Percentiles rank a stretch among this genome's conserved stretches.
Conservation (phyloP, 208 protist genomes). For the Leishmania turanica region DNA sequence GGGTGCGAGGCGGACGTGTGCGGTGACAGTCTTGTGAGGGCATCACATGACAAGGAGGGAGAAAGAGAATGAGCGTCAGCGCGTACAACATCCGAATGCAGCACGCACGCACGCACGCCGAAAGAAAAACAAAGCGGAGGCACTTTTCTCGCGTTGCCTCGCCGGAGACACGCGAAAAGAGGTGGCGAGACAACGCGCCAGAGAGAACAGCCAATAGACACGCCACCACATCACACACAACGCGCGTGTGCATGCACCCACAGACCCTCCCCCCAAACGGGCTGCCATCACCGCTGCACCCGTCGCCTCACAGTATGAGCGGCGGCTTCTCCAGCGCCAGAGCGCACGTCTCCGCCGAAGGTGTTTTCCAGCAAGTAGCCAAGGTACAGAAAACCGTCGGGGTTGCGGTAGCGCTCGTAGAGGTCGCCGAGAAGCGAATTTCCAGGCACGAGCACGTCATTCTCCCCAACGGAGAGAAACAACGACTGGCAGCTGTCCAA, state of each 20-base stretch:
- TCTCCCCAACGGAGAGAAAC: conserved; percentile 89
- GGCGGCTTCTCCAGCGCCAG: background rate
- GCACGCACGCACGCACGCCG: background rate
- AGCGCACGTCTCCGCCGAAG: conserved; percentile 51
- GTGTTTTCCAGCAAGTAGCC: conserved; percentile 87
- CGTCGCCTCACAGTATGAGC: background rate
- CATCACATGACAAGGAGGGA: background rate
- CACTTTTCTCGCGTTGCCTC: background rate
- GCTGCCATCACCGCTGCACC: background rate
- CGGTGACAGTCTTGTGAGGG: background rate
- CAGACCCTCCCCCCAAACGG: background rate
- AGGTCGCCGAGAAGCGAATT: conserved; percentile 70
- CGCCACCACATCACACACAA: background rate
- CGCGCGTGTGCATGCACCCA: background rate
- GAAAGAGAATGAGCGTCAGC: background rate
- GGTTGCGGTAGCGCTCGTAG: conserved; percentile 85
- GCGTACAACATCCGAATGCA: background rate
- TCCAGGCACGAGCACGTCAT: conserved; percentile 78
- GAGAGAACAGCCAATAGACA: background rate
- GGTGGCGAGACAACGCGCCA: background rate
- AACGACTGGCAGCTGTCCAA: conserved; percentile 86
- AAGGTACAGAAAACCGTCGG: conserved; percentile 91
- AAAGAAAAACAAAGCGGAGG: conserved; percentile 4
- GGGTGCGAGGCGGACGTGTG: background rate
- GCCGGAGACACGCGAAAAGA: conserved; percentile 2